Evolutionary conservation across 345 rosid species (phyloP), one percentile per base, ranked within the genome.

Genomic region (Clausena lansium): DNA sequence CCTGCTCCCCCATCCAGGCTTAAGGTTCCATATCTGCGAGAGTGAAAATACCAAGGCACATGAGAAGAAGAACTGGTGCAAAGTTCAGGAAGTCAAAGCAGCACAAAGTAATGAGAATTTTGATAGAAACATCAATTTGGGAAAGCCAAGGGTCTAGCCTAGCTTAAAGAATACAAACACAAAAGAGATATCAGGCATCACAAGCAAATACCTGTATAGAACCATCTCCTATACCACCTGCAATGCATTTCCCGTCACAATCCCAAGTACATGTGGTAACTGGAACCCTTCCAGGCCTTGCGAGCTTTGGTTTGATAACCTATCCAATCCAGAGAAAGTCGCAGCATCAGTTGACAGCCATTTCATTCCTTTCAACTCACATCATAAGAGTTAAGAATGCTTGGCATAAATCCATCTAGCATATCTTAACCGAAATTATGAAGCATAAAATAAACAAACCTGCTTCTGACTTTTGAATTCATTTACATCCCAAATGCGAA

Each of bases 1-100:
- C 84, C 99, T 86, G 86, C 98, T 96, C 84, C 98, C 99, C 98
- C 99, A 96, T 79, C 98, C 99, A 0, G 97, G 94, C 86, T 96
- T 92, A 71, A 91, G 93, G 83, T 87, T 94, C 99, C 98, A 96
- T 73, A 92, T 73, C 99, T 95, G 85, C 66, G 75, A 70, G 52
- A 64, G 79, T 9, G 69, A 70, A 77, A 45, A 55, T 38, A 70
- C 54, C 61, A 64, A 45, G 20, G 66, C 52, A n/a, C 15, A 5
- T 41, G 47, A 70, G 22, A 70, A 30, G 15, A 7, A 33, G 60
- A 25, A 62, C 22, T 9, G 57, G 57, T 24, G 27, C 17, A 39
- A 27, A 67, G 39, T 9, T 20, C n/a, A 76, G 63, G 63, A 72
- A 66, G 30, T 27, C 33, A 35, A 54, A 17, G 52, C 14, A 27